These are phyloP conservation scores for Penicillium coprophilum DNA, from an alignment of 495 filamentous ascomycete species.

Conservation along the genomic window DNA sequence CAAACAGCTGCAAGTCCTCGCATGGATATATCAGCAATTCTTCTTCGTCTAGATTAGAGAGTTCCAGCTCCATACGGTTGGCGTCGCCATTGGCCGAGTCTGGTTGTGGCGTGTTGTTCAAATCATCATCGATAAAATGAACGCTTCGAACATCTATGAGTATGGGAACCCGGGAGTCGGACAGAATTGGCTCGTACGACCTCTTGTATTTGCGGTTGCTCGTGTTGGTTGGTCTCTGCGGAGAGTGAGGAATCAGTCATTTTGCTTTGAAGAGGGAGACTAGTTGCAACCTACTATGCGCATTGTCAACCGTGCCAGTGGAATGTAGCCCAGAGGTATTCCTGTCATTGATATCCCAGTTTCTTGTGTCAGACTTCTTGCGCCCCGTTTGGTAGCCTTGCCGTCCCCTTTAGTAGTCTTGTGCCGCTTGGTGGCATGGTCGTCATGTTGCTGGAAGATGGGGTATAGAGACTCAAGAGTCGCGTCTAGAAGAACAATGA, in stretches of 20 bases:
- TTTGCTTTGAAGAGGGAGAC: background rate
- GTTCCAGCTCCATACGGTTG: slow-evolving; percentile 23
- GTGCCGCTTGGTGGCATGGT: slow-evolving; percentile 38
- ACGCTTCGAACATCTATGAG: slow-evolving; percentile 12
- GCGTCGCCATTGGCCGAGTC: slow-evolving; percentile 1
- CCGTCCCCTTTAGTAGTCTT: slow-evolving; percentile 26
- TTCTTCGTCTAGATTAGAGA: slow-evolving; percentile 11
- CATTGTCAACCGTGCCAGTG: slow-evolving; percentile 36
- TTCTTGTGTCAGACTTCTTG: slow-evolving; percentile 23
- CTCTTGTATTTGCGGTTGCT: background rate
- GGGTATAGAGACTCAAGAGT: slow-evolving; percentile 27
- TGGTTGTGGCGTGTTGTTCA: background rate
- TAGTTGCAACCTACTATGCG: slow-evolving; percentile 32
- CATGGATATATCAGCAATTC: slow-evolving; percentile 22
- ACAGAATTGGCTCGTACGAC: background rate
- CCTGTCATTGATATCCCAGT: slow-evolving; percentile 22
- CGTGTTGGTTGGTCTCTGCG: slow-evolving; percentile 22
- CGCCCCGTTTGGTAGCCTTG: slow-evolving; percentile 14
- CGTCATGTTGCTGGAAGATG: slow-evolving; percentile 25
- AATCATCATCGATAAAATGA: background rate
- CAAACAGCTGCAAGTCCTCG: slow-evolving; percentile 17
- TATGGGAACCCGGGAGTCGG: slow-evolving; percentile 22
- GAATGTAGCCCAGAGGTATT: slow-evolving; percentile 38
- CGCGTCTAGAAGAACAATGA: slow-evolving; percentile 21
- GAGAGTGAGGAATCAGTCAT: slow-evolving; percentile 11